phyloP scores from a whole-genome alignment of 306 rosid species.

The Fragaria nilgerrensis region DNA sequence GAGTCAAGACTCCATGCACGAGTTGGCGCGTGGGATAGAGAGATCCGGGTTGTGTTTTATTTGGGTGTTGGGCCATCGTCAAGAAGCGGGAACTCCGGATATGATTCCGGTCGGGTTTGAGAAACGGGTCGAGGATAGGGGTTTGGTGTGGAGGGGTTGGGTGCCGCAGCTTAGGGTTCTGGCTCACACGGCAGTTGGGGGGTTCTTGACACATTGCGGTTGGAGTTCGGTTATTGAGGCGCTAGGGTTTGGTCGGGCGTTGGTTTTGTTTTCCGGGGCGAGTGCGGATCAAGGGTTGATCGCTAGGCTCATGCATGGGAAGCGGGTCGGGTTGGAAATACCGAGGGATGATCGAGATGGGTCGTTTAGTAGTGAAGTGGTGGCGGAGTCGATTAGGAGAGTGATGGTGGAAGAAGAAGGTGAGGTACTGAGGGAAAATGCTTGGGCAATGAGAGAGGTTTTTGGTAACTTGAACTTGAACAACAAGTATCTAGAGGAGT shows the following conservation, averaged over 20 bases:
- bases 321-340: slow-evolving; percentile 15
- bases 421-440: slow-evolving; percentile 1
- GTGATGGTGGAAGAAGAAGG: slow-evolving; percentile 22
- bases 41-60: slow-evolving; percentile 20
- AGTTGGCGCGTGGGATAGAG: slow-evolving; percentile 31
- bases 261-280: slow-evolving; percentile 16
- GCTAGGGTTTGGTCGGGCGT: slow-evolving; percentile 1
- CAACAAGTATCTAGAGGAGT: slow-evolving; percentile 3
- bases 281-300: slow-evolving; percentile 20
- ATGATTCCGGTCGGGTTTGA: slow-evolving; percentile 11
- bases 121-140: slow-evolving; percentile 2
- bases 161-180: slow-evolving; percentile 18
- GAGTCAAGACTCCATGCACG: slow-evolving; percentile 6
- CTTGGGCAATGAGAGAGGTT: not conserved
- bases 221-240: slow-evolving; percentile 30
- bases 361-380: slow-evolving; percentile 18
- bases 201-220: slow-evolving; percentile 28
- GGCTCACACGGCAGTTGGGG: not conserved
- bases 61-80: slow-evolving; percentile 22
- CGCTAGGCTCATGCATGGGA: not conserved
- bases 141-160: slow-evolving; percentile 22
- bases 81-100: not conserved
- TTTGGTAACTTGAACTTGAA: slow-evolving; percentile 11
- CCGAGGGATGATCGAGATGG: slow-evolving; percentile 14
- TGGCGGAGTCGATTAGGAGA: slow-evolving; percentile 6